These are phyloP conservation scores for Saccharomyces pastorianus DNA, from an alignment of 1,139 yeast species.

Conservation along the genomic window DNA sequence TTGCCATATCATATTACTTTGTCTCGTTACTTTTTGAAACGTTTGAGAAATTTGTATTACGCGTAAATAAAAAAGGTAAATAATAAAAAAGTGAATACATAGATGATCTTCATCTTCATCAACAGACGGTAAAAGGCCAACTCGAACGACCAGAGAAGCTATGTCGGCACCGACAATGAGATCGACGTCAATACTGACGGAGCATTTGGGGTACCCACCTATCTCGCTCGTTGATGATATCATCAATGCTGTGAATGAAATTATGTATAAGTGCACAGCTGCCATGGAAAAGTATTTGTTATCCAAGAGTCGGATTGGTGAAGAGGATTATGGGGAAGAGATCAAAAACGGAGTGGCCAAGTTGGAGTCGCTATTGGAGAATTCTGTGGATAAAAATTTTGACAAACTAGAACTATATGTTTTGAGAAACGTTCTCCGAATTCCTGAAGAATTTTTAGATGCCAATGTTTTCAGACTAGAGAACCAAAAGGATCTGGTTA, in stretches of 20 bases:
- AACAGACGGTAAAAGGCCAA: not conserved
- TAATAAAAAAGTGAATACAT: not conserved
- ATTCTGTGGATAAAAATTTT: constrained; percentile 73
- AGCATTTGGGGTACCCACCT: constrained; percentile 82
- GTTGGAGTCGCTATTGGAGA: constrained; percentile 69
- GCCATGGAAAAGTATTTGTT: constrained; percentile 65
- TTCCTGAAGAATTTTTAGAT: constrained; percentile 61
- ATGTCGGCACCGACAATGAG: constrained; percentile 39
- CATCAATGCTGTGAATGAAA: constrained; percentile 79
- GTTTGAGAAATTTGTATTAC: not conserved
- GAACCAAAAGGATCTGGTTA: constrained; percentile 54
- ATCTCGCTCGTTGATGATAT: constrained; percentile 82
- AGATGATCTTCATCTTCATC: not conserved
- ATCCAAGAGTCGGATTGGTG: constrained; percentile 26
- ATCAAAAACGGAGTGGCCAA: constrained; percentile 72
- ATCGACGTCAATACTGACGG: constrained; percentile 60
- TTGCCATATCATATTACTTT: not conserved
- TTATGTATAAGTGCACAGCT: constrained; percentile 73
- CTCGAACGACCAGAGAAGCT: not conserved
- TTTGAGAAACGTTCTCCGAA: constrained; percentile 61
- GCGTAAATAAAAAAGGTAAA: not conserved
- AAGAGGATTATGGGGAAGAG: constrained; percentile 37
- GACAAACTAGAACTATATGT: constrained; percentile 83
- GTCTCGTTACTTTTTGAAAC: too few relatives aligned
- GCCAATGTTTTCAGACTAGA: constrained; percentile 60